Percentiles rank a stretch among this genome's conserved stretches.
phyloP scores from a whole-genome alignment of 1,284 basidiomycete genomes.

The Ustilago crameri region DNA sequence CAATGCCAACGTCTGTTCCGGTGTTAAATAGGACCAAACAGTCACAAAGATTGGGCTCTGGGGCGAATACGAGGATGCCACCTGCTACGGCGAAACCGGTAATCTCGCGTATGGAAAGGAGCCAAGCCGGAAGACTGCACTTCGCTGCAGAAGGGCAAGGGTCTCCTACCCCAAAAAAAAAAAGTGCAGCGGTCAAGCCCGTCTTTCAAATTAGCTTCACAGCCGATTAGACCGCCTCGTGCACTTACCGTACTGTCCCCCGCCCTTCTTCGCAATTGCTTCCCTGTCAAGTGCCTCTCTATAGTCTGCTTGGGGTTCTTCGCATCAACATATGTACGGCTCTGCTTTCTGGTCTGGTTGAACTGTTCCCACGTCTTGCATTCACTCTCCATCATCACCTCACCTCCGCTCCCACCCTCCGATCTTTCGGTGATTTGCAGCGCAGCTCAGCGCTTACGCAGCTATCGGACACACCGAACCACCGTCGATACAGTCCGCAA shows the following conservation, averaged over 20 bases:
- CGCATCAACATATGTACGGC: too few species aligned
- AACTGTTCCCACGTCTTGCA: not conserved
- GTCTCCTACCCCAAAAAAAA: not conserved
- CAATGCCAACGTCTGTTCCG: too few species aligned
- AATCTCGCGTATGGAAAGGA: not conserved
- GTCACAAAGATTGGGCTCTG: too few species aligned
- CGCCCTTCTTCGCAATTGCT: too few species aligned
- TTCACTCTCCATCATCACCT: not conserved
- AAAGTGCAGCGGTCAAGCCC: not conserved
- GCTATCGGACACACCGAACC: not conserved
- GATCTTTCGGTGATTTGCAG: not conserved
- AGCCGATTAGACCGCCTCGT: constrained; percentile 3
- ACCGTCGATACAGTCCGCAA: not conserved
- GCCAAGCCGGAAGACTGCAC: not conserved
- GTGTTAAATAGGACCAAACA: too few species aligned
- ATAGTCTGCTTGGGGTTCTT: too few species aligned
- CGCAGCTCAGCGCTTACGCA: not conserved
- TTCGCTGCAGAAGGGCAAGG: too few species aligned
- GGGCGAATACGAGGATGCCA: too few species aligned
- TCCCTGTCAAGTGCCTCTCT: constrained; percentile 2
- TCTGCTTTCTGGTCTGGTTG: not conserved
- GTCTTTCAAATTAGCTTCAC: not conserved
- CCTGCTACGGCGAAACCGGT: not conserved
- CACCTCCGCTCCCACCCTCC: not conserved
- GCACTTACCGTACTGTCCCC: too few species aligned